A percentile compares a stretch with the other conserved stretches of the same genome.
These are phyloP conservation scores for Psilocybe cubensis DNA, from an alignment of 768 basidiomycete genomes.

Conservation along the genomic window DNA sequence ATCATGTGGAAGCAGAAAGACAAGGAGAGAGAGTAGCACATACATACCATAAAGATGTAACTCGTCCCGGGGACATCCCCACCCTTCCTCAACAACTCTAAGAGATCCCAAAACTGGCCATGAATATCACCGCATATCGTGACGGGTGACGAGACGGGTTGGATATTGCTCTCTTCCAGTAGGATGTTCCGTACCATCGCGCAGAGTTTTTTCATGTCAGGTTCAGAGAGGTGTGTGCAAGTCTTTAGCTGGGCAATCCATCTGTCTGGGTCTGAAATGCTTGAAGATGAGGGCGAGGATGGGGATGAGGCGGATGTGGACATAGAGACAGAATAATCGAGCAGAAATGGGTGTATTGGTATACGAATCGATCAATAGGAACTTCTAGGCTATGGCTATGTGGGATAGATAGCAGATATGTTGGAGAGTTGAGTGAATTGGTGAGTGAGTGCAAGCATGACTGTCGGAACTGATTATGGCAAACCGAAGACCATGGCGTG, in stretches of 20 bases:
- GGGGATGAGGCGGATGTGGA: conserved; percentile 4
- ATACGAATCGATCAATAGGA: too few relatives aligned
- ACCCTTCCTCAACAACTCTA: conserved; percentile 87
- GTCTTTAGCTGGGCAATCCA: conserved; percentile 90
- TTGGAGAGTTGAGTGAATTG: too few relatives aligned
- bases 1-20: too few relatives aligned
- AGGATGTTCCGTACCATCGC: conserved; percentile 86
- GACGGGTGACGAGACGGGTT: conserved; percentile 92
- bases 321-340: neutral
- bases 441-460: too few relatives aligned
- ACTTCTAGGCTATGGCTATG: too few relatives aligned
- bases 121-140: conserved; percentile 97
- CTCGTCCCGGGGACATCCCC: conserved; percentile 86
- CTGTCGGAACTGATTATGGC: too few relatives aligned
- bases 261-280: conserved; percentile 54
- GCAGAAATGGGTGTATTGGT: too few relatives aligned
- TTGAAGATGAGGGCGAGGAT: neutral
- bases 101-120: conserved; percentile 96
- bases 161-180: conserved; percentile 97
- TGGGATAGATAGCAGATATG: too few relatives aligned
- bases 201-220: conserved; percentile 93
- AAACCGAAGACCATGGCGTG: neutral
- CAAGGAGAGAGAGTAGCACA: conserved; percentile 39
- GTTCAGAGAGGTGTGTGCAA: conserved; percentile 88
- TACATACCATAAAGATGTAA: conserved; percentile 95